Base-by-base conservation (phyloP, 345 rosid species). In the Triadica sebifera region DNA sequence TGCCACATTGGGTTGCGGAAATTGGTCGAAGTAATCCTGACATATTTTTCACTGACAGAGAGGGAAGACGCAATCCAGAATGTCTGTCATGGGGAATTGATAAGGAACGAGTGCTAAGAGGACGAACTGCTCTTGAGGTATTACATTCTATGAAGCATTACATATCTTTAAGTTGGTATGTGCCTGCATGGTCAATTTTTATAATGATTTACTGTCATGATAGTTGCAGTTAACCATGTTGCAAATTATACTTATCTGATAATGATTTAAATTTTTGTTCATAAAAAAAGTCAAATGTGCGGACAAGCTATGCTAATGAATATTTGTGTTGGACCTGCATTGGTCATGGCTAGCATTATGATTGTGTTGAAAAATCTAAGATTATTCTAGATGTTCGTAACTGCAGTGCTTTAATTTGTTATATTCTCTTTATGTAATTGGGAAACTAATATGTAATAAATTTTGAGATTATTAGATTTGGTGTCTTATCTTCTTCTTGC, bases 61-160 rank as follows among this genome's bases (percentile, higher is more conserved):
- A 93, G 76, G 98, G 97, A 74, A 93, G 99, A 80, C 88, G 89
- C 71, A 93, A 96, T 79, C 90, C 94, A 22, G 99, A 96, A 83
- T 96, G 97, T 77, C 99, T 96, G 57, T 89, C 99, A 47, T 95
- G 97, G 97, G 99, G 98, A 69, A 81, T 93, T 72, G 97, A 96
- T 81, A 93, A 85, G 86, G 99, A 96, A 77, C 89, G 99, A 63
- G 89, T 88, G 64, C 82, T 96, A 82, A 89, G 86, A 82, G 97
- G 98, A 67, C 86, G 98, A 58, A 96, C 98, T 86, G 99, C 97
- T 65, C 65, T 90, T 41, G 99, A 96, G 98, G 98, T 93, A 65
- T 29, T 67, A 38, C 70, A 62, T 53, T 70, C 34, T 76, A 59
- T 75, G 56, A 64, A 66, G 67, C 73, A 70, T 50, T 57, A 70